Percentiles rank a stretch among this genome's conserved stretches.
phyloP scores from a whole-genome alignment of 2,329 filamentous ascomycete species.

The Paraphoma chrysanthemicola region DNA sequence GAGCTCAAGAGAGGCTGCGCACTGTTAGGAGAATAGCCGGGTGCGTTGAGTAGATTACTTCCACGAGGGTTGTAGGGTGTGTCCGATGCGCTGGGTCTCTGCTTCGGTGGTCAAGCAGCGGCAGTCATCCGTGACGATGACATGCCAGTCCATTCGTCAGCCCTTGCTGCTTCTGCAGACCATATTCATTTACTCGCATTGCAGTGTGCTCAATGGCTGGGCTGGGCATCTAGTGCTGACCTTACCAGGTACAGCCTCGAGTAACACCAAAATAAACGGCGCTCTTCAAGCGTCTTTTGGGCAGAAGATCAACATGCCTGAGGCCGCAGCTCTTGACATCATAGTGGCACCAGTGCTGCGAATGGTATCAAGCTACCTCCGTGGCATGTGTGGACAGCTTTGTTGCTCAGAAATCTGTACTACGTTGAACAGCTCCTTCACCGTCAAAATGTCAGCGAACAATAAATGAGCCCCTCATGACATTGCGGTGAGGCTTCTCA shows the following conservation, averaged over 20 bases:
- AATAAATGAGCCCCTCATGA: background rate
- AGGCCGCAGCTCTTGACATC: conserved; percentile 15
- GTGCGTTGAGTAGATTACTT: conserved; percentile 26
- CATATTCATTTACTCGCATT: conserved; percentile 11
- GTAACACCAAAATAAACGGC: conserved; percentile 27
- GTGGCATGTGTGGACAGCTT: conserved; percentile 10
- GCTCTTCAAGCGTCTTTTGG: conserved; percentile 4
- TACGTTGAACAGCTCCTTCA: conserved; percentile 13
- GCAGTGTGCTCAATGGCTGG: conserved; percentile 12
- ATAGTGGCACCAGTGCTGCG: conserved; percentile 7
- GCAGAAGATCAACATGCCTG: conserved; percentile 8
- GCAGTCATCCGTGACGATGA: conserved; percentile 17
- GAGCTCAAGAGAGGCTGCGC: conserved; percentile 22
- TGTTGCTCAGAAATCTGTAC: conserved; percentile 6
- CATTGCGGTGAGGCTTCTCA: conserved; percentile 9
- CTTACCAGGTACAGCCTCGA: conserved; percentile 13
- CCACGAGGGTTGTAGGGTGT: conserved; percentile 24
- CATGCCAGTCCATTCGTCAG: conserved; percentile 15
- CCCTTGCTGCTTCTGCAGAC: conserved; percentile 18
- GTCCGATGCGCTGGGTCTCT: conserved; percentile 10
- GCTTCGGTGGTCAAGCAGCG: conserved; percentile 11
- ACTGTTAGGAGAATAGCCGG: conserved; percentile 19
- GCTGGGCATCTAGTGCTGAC: conserved; percentile 28
- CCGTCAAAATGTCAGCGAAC: conserved; percentile 6
- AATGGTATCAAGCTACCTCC: conserved; percentile 6